phyloP scores from a whole-genome alignment of 1,284 basidiomycete species.

The Rhodotorula sp. region DNA sequence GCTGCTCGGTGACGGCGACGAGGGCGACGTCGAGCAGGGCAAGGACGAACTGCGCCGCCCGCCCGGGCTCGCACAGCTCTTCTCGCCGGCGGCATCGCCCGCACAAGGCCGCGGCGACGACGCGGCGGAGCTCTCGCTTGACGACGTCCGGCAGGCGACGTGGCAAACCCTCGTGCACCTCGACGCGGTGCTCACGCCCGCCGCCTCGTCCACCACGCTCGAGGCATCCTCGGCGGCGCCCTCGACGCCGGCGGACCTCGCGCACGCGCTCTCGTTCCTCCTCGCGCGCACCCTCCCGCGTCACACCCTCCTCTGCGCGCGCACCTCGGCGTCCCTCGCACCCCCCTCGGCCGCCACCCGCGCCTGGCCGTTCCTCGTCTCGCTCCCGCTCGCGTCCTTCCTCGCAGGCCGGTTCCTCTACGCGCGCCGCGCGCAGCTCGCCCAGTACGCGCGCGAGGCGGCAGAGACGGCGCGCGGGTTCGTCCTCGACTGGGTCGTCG shows the following conservation, averaged over 20 bases:
- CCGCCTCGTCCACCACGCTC: neutral
- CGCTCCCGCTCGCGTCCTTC: constrained; percentile 33
- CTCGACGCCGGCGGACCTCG: constrained; percentile 24
- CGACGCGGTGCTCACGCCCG: constrained; percentile 14
- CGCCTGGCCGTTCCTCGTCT: constrained; percentile 43
- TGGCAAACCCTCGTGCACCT: constrained; percentile 33
- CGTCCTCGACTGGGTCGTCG: constrained; percentile 79
- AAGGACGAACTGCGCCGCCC: neutral
- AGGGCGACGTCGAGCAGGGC: neutral
- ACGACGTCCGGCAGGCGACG: constrained; percentile 22
- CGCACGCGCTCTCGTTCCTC: constrained; percentile 37
- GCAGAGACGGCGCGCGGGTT: constrained; percentile 74
- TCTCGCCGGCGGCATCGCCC: neutral
- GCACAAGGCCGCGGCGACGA: neutral
- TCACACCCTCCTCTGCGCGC: constrained; percentile 17
- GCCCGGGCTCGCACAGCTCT: constrained; percentile 1
- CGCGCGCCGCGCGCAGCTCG: constrained; percentile 44
- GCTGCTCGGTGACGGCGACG: neutral
- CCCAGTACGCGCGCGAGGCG: constrained; percentile 63
- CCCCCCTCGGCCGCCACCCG: constrained; percentile 36
- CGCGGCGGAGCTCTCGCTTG: constrained; percentile 3
- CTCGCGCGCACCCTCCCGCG: constrained; percentile 26
- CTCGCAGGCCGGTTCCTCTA: constrained; percentile 31
- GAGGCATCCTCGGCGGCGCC: constrained; percentile 1
- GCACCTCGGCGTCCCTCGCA: constrained; percentile 4